Evolutionary conservation across 1,284 basidiomycete species (phyloP), one percentile per base, ranked within the genome.

Genomic region (Puccinia triticina): DNA sequence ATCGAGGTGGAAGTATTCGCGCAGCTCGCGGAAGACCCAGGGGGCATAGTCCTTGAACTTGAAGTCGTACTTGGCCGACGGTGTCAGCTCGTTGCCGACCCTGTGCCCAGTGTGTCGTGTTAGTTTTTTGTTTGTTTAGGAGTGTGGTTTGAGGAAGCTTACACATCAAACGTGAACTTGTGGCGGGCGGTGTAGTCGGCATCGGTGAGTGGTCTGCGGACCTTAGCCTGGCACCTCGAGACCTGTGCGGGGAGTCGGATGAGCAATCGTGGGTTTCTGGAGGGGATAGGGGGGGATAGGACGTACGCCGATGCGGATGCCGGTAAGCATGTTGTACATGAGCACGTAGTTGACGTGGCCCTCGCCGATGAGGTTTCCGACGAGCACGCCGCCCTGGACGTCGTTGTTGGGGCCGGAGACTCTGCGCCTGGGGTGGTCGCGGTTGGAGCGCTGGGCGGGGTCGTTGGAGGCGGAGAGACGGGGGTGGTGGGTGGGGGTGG

Each of bases 311-410:
- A 96, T 96, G 48, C 96, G 92, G 84, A 99, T 98, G 7, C 96
- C 96, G 3, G 96, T 99, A 85, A 99, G 90, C 96, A 99, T 99
- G 89, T 99, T 98, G 89, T 98, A 99, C 96, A 98, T 98, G 86
- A 99, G 89, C 83, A 98, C 94, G 85, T 98, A 99, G 89, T 99
- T 99, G 87, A 93, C 95, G 88, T 99, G 96, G 85, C 92, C 96
- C 87, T 98, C 96, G 55, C 94, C 94, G 84, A 99, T 98, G 84
- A 98, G 88, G 87, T 98, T 98, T 12, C 96, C 96, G 0, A 98
- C 94, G 16, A 97, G 88, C 16, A 93, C 93, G 40, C 84, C 84
- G 48, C 85, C 84, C 73, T 84, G 84, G 55, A 57, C 37, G 34
- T 76, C 74, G 61, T 64, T 67, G n/a, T 59, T 21, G 18, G 32